Evolutionary conservation across 768 basidiomycete genomes (phyloP), one percentile per base, ranked within the genome.

Genomic region (Xerocomus potaroensis): DNA sequence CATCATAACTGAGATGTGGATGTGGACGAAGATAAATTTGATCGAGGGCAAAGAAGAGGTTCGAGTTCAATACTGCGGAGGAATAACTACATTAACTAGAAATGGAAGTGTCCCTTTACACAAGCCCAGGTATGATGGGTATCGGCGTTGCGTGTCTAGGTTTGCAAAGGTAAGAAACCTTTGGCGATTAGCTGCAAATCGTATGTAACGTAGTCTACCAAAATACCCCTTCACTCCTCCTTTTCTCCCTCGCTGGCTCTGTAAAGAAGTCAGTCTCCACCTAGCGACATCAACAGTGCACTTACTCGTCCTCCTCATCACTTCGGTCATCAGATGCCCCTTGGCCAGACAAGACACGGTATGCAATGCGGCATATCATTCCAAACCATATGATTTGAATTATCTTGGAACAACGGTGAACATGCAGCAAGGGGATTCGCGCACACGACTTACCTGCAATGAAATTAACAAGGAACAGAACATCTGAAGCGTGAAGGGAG

Each of bases 291-390:
- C 21, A 21, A 33, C 24, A 15, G 45, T 6, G 27, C 26, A 64
- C 74, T 63, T 45, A 84, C 83, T 63, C 72, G 2, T 49, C 50
- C 60, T 91, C 90, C 51, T 89, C 87, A 50, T 96, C 94, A 58
- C 90, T 93, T 50, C 94, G 78, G 18, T 73, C 76, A 54, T 97
- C 95, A 24, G 89, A 81, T 2, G 91, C 93, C 8, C 82, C 85
- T 32, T 76, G 69, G 0, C 87, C 89, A 9, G 69, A 73, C 27
- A 94, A 57, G 4, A 94, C 93, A 22, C 82, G 74, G 67, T 79
- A 90, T n/a, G 89, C 89, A 19, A 96, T 77, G 23, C 81, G 78
- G 53, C 81, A 80, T 52, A 95, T 93, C 82, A 88, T 83, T 56
- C 73, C 72, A 65, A 91, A 91, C 95, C 95, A 97, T 23, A 90